Evolutionary conservation across 1,284 basidiomycete genomes (phyloP), one percentile per base, ranked within the genome.

Genomic region (Chiua sp.): DNA sequence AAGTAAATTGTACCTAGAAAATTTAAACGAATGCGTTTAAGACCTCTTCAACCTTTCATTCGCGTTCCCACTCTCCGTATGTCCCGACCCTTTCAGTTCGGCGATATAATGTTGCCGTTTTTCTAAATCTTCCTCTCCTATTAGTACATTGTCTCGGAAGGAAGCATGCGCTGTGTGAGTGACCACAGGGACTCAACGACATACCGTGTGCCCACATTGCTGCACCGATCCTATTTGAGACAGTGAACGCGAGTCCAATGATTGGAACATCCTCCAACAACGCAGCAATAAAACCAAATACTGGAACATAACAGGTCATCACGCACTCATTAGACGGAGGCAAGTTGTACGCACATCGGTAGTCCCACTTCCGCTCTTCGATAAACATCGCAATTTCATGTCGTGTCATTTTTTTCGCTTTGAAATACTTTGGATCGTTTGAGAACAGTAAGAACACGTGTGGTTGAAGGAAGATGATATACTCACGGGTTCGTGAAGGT

Each of bases 181-280:
- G 10, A 6, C 30, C 30, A 32, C 30, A 32, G 35, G 15, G 35
- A 35, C 3, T 15, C 15, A 35, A 35, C 10, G 35, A 6, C 83
- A 26, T 66, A 91, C 90, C 91, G 66, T 90, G 86, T 10, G 90
- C 90, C 92, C 93, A 95, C 94, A 96, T 96, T 2, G 92, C 93
- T 2, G 92, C 92, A 4, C 94, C 94, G 33, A 96, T 85, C 13
- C 92, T 82, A 71, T 96, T 96, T 0, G 92, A 94, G 33, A 96
- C 80, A 0, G 88, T 89, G 71, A 96, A 93, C 11, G 90, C 75
- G 4, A 95, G 76, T 0, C 93, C 94, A 20, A 93, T 69, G 59
- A 96, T 82, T 0, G 94, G 94, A 0, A 94, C 74, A 6, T 84
- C 82, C 76, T 96, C 94, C 0, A 94, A 78, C 10, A 95, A 74